Base-by-base conservation (phyloP, 1,284 basidiomycete genomes). In the Rhodotorula glutinis region DNA sequence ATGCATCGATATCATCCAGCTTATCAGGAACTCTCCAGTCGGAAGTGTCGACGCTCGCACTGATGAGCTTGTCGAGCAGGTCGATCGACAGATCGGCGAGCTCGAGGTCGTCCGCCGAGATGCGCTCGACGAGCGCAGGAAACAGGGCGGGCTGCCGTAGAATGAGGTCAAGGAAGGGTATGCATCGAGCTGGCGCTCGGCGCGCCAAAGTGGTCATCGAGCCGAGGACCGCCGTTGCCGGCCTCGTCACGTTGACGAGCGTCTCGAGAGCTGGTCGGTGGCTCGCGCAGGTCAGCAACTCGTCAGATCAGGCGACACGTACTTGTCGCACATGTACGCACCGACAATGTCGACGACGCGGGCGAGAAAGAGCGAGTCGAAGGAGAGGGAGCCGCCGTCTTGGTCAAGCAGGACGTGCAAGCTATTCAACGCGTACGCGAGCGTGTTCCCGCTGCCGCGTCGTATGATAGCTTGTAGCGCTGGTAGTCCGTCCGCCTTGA, bases 161-260 rank as follows among this genome's bases (percentile, higher is more conserved):
- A 85, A 93, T 91, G 77, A 91, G 86, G 73, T 86, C 84, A 73
- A 86, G 93, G 27, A 93, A 88, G n/a, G 86, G 83, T 58, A 86
- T 84, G 76, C 92, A 93, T 7, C 91, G 91, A 76, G 90, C 92
- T 41, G 19, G 43, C 2, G 57, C 25, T 33, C 46, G 21, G 25
- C 13, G 56, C 33, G 43, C 38, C 27, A 57, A 47, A 76, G 90
- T 88, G 30, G 93, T 90, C 25, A 94, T 84, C 73, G 88, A 88
- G 80, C 91, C 90, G 67, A 95, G 83, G 66, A 95, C 93, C 53
- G 90, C 88, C n/a, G 92, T 96, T 1, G 94, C 92, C 17, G 94
- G 94, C n/a, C 94, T 87, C 74, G 91, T 91, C 71, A 98, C 89
- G 73, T 98, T 98, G 82, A 94, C 87, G n/a, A 52, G 88, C 86